Conservation (phyloP, 177 flowering plant species). For the Telopea speciosissima region DNA sequence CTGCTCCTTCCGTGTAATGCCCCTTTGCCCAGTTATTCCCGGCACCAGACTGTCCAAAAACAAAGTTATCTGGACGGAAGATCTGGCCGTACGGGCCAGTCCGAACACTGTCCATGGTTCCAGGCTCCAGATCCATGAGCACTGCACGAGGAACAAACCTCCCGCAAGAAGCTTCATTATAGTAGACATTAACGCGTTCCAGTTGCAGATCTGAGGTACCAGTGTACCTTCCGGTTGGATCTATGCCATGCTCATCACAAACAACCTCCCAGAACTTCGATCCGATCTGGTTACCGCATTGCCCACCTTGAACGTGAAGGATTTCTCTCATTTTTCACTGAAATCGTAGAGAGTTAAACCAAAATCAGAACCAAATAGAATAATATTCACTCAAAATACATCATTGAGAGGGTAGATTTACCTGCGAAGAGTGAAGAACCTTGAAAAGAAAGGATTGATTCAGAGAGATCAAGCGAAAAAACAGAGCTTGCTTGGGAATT, state of each 20-base stretch:
- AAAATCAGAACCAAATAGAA: background rate
- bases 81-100: constrained; percentile 57
- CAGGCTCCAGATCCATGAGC: constrained; percentile 60
- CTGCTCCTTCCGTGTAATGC: constrained; percentile 56
- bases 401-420: background rate
- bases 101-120: constrained; percentile 55
- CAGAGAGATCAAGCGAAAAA: constrained; percentile 1
- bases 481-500: background rate
- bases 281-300: constrained; percentile 63
- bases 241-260: constrained; percentile 54
- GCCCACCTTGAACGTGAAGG: constrained; percentile 58
- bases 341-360: constrained; percentile 2
- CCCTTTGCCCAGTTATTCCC: constrained; percentile 61
- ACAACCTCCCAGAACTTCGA: constrained; percentile 60
- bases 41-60: constrained; percentile 55
- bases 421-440: background rate
- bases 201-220: constrained; percentile 42
- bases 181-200: constrained; percentile 52
- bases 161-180: constrained; percentile 49
- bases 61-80: constrained; percentile 53
- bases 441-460: background rate
- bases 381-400: background rate
- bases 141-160: constrained; percentile 53
- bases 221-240: constrained; percentile 48
- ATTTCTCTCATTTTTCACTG: constrained; percentile 49